These are phyloP conservation scores for Penicillium sp. DNA, from an alignment of 2,329 filamentous ascomycete genomes.

Conservation along the genomic window DNA sequence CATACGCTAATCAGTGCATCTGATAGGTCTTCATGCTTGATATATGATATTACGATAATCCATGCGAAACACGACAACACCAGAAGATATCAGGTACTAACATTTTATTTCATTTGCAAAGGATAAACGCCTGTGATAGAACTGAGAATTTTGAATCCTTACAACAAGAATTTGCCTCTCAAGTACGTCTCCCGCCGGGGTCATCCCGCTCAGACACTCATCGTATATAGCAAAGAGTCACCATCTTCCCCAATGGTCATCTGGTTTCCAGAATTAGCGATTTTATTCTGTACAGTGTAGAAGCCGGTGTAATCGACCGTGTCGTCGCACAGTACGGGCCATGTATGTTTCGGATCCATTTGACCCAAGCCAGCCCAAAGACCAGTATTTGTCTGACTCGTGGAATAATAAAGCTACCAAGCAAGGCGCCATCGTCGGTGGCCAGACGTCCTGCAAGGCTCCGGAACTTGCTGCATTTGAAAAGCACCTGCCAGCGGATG, in stretches of 20 bases:
- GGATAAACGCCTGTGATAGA: constrained; percentile 91
- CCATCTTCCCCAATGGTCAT: constrained; percentile 91
- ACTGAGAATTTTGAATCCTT: constrained; percentile 84
- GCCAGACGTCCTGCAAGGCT: constrained; percentile 97
- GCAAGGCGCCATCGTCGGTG: constrained; percentile 89
- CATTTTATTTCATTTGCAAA: constrained; percentile 46
- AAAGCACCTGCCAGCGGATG: constrained; percentile 78
- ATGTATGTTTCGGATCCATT: constrained; percentile 62
- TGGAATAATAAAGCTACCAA: constrained; percentile 71
- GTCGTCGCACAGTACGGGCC: constrained; percentile 89
- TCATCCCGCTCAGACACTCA: constrained; percentile 38
- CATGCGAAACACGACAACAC: not conserved
- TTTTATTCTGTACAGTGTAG: constrained; percentile 98
- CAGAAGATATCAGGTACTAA: constrained; percentile 25
- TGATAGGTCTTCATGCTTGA: constrained; percentile 5
- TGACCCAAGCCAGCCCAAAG: constrained; percentile 1
- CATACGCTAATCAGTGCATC: constrained; percentile 24
- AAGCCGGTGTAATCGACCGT: constrained; percentile 83
- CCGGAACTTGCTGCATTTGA: constrained; percentile 95
- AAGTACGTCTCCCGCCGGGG: constrained; percentile 65
- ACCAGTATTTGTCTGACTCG: constrained; percentile 25
- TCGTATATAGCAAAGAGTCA: constrained; percentile 71
- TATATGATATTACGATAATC: not conserved
- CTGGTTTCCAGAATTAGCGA: constrained; percentile 94
- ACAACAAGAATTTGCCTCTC: constrained; percentile 76